Base-by-base conservation (phyloP, 179 eudicot genomes). In the Beta lomatogona region DNA sequence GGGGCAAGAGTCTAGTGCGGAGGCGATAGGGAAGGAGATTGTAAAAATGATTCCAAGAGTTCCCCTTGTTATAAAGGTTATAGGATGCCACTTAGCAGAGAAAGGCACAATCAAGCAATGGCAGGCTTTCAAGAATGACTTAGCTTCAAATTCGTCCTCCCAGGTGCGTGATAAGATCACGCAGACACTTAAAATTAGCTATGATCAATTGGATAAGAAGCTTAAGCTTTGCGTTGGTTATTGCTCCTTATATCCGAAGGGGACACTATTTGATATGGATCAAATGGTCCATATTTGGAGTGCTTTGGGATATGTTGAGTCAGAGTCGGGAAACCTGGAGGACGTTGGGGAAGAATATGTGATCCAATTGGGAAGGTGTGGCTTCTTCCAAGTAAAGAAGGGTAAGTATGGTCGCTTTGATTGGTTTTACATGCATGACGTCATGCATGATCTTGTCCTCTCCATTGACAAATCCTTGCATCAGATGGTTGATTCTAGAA, bases 161-260 rank as follows among this genome's bases (percentile, higher is more conserved):
- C 73, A 5, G 54, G 36, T 78, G 81, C 36, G 1, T 9, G 65
- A 46, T 6, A 54, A 9, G 58, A 21, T 76, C 78, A 10, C n/a
- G 12, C 28, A 16, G 22, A 79, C 67, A 44, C 82, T 70, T 12
- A 79, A 59, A 28, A 57, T 70, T 19, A 71, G 46, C 57, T 79
- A 79, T 16, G 69, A 79, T 46, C 58, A 79, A 1, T 50, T 79
- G 16, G 76, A 72, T 59, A 1, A 21, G 45, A 41, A 10, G 45
- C 25, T 70, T 28, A 70, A 58, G 66, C 70, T 21, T 3, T 79
- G 82, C 25, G 28, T 71, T 22, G 22, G 25, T 44, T 79, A 14
- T 18, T 79, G 57, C 70, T 79, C 76, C 9, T 79, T 79, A 59
- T 46, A 58, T 2, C 76, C 76, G 46, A 79, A 79, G 58, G 68